These are phyloP conservation scores for Phtheirospermum japonicum DNA, from an alignment of 257 asterid genomes.

Conservation along the genomic window DNA sequence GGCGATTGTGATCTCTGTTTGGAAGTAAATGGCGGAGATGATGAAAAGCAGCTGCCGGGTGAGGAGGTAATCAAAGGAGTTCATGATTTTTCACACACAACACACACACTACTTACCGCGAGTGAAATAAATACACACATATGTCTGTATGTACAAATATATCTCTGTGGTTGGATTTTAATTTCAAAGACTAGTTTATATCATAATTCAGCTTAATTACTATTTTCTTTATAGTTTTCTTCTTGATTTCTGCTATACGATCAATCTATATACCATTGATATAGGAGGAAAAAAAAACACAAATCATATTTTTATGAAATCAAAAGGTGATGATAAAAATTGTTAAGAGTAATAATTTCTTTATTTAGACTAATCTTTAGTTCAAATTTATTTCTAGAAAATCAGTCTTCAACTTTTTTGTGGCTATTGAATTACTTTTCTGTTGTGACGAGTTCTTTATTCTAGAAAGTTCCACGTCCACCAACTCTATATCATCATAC, in stretches of 20 bases:
- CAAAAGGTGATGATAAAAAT: slow-evolving; percentile 9
- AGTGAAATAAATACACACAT: not conserved
- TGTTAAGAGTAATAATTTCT: not conserved
- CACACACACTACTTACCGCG: too few species aligned
- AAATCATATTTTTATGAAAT: not conserved
- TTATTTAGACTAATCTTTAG: too few species aligned
- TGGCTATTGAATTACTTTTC: too few species aligned
- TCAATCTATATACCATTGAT: not conserved
- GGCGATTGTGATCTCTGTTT: not conserved
- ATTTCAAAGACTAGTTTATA: too few species aligned
- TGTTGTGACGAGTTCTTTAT: too few species aligned
- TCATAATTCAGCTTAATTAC: not conserved
- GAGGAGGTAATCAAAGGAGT: slow-evolving; percentile 42
- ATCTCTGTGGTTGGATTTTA: too few species aligned
- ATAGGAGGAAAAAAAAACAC: too few species aligned
- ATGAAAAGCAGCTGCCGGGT: slow-evolving; percentile 29
- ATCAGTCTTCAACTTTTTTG: too few species aligned
- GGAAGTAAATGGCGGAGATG: slow-evolving; percentile 25
- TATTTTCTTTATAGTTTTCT: not conserved
- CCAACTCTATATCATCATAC: too few species aligned
- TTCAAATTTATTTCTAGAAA: too few species aligned
- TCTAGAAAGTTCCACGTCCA: too few species aligned
- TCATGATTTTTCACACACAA: slow-evolving; percentile 22
- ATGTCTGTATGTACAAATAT: not conserved
- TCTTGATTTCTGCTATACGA: too few species aligned